A percentile compares a stretch with the other conserved stretches of the same genome.
These are phyloP conservation scores for Lecanicillium sp. DNA, from an alignment of 2,329 filamentous ascomycete genomes.

Conservation along the genomic window DNA sequence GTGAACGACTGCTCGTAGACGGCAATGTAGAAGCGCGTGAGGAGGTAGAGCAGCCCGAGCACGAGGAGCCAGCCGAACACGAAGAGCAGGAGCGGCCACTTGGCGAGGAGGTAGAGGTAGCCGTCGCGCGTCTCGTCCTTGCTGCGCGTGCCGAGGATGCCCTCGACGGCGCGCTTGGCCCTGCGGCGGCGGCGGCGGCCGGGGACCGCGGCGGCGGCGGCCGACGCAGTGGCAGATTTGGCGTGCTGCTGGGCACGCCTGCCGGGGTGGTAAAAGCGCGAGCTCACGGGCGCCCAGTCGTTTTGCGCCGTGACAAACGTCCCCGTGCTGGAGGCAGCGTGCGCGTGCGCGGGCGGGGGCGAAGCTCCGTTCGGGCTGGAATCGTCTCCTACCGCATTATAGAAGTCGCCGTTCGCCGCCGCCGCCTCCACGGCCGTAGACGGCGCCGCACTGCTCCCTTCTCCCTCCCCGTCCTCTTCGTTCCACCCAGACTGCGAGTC, in stretches of 20 bases:
- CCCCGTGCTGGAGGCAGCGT: slow-evolving; percentile 24
- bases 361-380: slow-evolving; percentile 32
- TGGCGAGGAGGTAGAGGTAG: slow-evolving; percentile 79
- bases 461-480: slow-evolving; percentile 27
- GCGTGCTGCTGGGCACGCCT: slow-evolving; percentile 30
- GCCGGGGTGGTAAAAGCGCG: slow-evolving; percentile 49
- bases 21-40: slow-evolving; percentile 84
- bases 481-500: slow-evolving; percentile 28
- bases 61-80: slow-evolving; percentile 76
- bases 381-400: slow-evolving; percentile 32
- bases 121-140: slow-evolving; percentile 94
- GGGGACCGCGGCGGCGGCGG: slow-evolving; percentile 22
- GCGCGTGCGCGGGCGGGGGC: slow-evolving; percentile 20
- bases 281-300: slow-evolving; percentile 88
- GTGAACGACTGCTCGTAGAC: slow-evolving; percentile 86
- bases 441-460: slow-evolving; percentile 21
- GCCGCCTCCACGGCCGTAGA: slow-evolving; percentile 15
- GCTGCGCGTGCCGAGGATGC: slow-evolving; percentile 50
- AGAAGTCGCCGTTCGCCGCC: slow-evolving; percentile 17
- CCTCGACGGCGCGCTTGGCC: slow-evolving; percentile 32
- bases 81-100: slow-evolving; percentile 82
- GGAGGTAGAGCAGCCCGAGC: slow-evolving; percentile 64
- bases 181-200: slow-evolving; percentile 21
- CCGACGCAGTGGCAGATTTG: background rate
- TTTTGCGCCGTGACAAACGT: slow-evolving; percentile 83